Percentiles rank a stretch among this genome's conserved stretches.
Evolutionary conservation across 2,329 filamentous ascomycete genomes (phyloP).

Genomic region (Claviceps arundinis): DNA sequence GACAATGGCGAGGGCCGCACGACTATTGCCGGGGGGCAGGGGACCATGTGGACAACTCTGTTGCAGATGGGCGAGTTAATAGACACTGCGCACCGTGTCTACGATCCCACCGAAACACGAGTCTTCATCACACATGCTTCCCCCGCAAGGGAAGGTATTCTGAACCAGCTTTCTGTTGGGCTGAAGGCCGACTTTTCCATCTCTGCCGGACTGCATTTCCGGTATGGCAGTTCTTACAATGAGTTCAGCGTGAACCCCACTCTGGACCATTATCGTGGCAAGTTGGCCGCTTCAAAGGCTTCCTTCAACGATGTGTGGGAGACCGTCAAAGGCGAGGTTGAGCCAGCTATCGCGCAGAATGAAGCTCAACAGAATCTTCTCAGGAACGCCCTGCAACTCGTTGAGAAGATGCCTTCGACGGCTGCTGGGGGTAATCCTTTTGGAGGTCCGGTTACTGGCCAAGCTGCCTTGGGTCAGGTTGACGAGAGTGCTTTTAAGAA

Average conservation of each 20-base stretch:
- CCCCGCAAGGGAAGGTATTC: conserved; percentile 84
- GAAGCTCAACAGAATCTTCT: conserved; percentile 87
- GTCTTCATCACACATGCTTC: conserved; percentile 96
- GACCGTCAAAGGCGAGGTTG: conserved; percentile 90
- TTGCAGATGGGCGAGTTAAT: conserved; percentile 97
- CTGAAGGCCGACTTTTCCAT: conserved; percentile 97
- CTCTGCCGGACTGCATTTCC: conserved; percentile 93
- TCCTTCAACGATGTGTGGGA: conserved; percentile 99
- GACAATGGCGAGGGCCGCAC: conserved; percentile 97
- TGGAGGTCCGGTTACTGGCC: conserved; percentile 67
- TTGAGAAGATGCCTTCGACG: conserved; percentile 95
- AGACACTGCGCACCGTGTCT: conserved; percentile 94
- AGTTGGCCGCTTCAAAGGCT: conserved; percentile 92
- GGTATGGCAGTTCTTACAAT: conserved; percentile 98
- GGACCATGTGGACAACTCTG: conserved; percentile 98
- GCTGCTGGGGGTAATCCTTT: conserved; percentile 96
- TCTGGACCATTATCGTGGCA: conserved; percentile 94
- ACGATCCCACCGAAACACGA: conserved; percentile 93
- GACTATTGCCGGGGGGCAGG: conserved; percentile 94
- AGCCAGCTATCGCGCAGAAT: conserved; percentile 86
- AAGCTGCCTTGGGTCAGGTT: conserved; percentile 67
- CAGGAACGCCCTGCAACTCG: conserved; percentile 79
- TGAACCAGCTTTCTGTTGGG: conserved; percentile 95
- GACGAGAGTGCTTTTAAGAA: conserved; percentile 99
- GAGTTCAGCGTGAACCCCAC: conserved; percentile 99